Conservation (phyloP, 2,329 filamentous ascomycete species). For the Sclerotinia glacialis region DNA sequence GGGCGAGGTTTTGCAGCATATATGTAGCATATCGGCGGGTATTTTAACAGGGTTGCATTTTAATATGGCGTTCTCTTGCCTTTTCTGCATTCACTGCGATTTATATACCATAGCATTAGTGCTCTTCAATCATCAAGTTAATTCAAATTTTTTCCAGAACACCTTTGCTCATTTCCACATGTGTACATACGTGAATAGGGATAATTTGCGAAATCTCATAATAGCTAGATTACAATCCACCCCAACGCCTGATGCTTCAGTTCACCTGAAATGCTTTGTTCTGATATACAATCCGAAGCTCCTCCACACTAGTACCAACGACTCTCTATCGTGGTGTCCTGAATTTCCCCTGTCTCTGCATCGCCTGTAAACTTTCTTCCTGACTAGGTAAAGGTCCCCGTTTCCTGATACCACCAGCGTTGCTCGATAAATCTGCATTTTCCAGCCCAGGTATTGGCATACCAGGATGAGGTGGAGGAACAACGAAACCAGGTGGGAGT, state of each 20-base stretch:
- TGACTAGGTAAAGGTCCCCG: constrained; percentile 77
- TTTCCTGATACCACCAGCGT: constrained; percentile 49
- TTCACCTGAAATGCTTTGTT: constrained; percentile 16
- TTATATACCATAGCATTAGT: constrained; percentile 25
- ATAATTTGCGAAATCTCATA: constrained; percentile 1
- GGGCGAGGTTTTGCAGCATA: constrained; percentile 26
- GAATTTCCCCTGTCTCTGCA: constrained; percentile 66
- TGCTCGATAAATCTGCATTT: constrained; percentile 15
- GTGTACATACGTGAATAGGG: background rate
- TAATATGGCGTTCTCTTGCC: constrained; percentile 25
- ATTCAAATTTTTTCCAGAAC: background rate
- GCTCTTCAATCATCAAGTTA: constrained; percentile 12
- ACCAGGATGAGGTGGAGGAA: constrained; percentile 43
- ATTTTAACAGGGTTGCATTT: constrained; percentile 24
- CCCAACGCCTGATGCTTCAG: constrained; percentile 8
- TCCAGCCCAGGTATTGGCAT: constrained; percentile 38
- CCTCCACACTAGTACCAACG: background rate
- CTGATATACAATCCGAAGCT: constrained; percentile 14
- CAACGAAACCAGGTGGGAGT: constrained; percentile 35
- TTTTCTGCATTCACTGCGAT: constrained; percentile 11
- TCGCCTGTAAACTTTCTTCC: constrained; percentile 74
- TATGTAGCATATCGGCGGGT: constrained; percentile 3
- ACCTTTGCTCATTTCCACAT: background rate
- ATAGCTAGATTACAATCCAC: constrained; percentile 8
- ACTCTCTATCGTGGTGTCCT: constrained; percentile 44